Conservation (phyloP, 352 stramenopile genomes). For the Globisporangium polare region DNA sequence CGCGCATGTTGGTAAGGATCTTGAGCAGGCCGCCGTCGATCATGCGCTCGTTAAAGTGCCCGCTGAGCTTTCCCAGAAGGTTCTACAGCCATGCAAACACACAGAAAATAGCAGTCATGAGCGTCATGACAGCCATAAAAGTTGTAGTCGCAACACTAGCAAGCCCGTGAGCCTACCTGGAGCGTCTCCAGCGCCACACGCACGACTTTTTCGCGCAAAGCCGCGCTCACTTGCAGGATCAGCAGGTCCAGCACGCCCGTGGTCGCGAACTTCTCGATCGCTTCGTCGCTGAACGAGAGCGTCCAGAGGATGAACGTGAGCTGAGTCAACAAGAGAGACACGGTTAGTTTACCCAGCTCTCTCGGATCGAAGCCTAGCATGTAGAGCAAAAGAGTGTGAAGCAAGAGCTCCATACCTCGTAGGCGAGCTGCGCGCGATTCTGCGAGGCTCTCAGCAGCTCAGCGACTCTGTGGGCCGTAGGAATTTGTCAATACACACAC, state of each 20-base stretch:
- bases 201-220: conserved; percentile 96
- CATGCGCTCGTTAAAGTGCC: conserved; percentile 92
- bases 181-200: conserved; percentile 93
- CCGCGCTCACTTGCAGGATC: conserved; percentile 86
- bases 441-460: conserved; percentile 77
- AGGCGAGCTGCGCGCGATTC: conserved; percentile 92
- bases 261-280: conserved; percentile 72
- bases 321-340: conserved; percentile 27
- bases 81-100: conserved; percentile 36
- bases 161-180: conserved; percentile 33
- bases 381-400: neutral
- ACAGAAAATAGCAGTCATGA: neutral
- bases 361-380: neutral
- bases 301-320: conserved; percentile 97
- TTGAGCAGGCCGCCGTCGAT: conserved; percentile 95
- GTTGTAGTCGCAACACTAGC: neutral
- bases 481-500: conserved; percentile 5
- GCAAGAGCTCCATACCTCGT: conserved; percentile 71
- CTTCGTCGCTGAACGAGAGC: conserved; percentile 89
- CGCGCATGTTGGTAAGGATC: conserved; percentile 90
- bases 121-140: neutral
- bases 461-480: conserved; percentile 35
- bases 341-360: neutral
- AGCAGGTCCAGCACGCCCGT: conserved; percentile 63
- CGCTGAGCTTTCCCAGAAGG: conserved; percentile 72